Conservation (phyloP, 768 basidiomycete genomes). For the Dentipellis sp. region DNA sequence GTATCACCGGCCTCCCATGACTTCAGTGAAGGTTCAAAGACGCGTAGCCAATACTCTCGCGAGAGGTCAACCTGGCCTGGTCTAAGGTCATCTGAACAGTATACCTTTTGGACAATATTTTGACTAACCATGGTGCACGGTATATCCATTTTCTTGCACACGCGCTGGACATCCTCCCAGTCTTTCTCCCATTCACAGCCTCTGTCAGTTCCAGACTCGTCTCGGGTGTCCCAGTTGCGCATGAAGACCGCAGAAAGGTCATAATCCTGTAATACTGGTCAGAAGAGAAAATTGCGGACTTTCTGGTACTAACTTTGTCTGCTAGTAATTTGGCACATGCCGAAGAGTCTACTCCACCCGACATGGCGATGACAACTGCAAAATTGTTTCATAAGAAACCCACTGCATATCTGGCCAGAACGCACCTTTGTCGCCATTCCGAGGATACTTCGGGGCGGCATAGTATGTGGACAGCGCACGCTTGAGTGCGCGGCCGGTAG, state of each 20-base stretch:
- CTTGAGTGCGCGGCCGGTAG: neutral
- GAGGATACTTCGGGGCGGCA: neutral
- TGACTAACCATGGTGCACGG: slow-evolving; percentile 61
- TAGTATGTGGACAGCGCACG: neutral
- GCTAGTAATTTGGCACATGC: slow-evolving; percentile 74
- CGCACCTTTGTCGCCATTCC: slow-evolving; percentile 21
- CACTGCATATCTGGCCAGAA: neutral
- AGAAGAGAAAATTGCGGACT: neutral
- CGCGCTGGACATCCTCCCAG: slow-evolving; percentile 81
- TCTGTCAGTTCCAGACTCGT: slow-evolving; percentile 68
- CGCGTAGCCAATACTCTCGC: slow-evolving; percentile 81
- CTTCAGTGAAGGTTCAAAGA: slow-evolving; percentile 80
- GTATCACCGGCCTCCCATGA: slow-evolving; percentile 74
- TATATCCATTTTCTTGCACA: slow-evolving; percentile 65
- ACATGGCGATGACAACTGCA: slow-evolving; percentile 86
- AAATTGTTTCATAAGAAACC: neutral
- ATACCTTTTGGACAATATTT: neutral
- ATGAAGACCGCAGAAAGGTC: slow-evolving; percentile 87
- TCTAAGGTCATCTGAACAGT: neutral
- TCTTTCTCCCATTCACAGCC: slow-evolving; percentile 96
- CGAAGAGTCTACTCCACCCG: slow-evolving; percentile 92
- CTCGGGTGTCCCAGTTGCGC: slow-evolving; percentile 91
- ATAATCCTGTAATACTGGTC: slow-evolving; percentile 43
- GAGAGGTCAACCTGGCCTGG: slow-evolving; percentile 70
- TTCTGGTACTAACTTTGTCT: slow-evolving; percentile 37